Evolutionary conservation across 2,329 filamentous ascomycete genomes (phyloP).

Genomic region (Penicillium psychrosexuale): DNA sequence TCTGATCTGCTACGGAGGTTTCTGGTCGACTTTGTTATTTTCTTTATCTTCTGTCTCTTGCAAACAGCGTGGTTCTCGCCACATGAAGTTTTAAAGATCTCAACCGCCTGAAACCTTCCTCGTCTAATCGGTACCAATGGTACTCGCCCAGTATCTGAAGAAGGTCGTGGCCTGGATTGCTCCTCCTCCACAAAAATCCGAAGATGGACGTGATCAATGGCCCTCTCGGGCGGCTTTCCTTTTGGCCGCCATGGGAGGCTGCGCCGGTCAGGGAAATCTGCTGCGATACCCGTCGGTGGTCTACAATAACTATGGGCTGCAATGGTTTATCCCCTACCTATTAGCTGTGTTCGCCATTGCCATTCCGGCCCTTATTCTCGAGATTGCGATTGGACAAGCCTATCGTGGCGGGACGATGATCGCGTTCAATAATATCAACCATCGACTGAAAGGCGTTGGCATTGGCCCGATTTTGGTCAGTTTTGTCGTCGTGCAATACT

Average conservation of each 20-base stretch:
- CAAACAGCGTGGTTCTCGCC: background rate
- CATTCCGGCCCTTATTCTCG: constrained; percentile 55
- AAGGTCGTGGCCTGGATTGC: constrained; percentile 32
- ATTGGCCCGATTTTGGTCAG: constrained; percentile 53
- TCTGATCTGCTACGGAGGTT: background rate
- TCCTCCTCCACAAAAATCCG: constrained; percentile 33
- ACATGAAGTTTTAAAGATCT: background rate
- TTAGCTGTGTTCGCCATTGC: constrained; percentile 55
- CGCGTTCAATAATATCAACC: constrained; percentile 54
- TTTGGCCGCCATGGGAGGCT: constrained; percentile 58
- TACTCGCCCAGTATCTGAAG: constrained; percentile 11
- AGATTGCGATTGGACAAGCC: constrained; percentile 53
- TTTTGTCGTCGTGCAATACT: constrained; percentile 57
- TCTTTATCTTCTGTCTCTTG: background rate
- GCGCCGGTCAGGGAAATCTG: constrained; percentile 57
- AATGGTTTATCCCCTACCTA: constrained; percentile 60
- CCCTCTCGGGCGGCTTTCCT: constrained; percentile 55
- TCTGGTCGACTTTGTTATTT: background rate
- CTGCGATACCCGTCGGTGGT: constrained; percentile 57
- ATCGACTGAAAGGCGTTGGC: constrained; percentile 54
- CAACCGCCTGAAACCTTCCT: background rate
- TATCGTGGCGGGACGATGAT: constrained; percentile 56
- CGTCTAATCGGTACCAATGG: constrained; percentile 2
- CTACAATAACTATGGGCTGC: constrained; percentile 59
- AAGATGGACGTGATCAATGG: constrained; percentile 53